Base-by-base conservation (phyloP, 345 rosid genomes). In the Brassica incana region DNA sequence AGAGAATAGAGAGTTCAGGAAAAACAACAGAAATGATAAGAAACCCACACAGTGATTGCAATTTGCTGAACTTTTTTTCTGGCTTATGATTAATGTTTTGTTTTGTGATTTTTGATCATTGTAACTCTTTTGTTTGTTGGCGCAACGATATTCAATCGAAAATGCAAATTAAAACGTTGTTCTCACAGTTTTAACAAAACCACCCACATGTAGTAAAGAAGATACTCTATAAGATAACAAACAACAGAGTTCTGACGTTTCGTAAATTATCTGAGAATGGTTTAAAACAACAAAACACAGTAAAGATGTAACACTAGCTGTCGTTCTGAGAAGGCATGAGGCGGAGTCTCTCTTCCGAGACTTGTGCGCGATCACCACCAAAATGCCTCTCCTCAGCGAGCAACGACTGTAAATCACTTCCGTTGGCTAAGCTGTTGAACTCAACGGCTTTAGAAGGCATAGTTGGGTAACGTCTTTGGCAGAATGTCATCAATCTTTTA, bases 361-460 rank as follows among this genome's bases (percentile, higher is more conserved):
- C 78, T 1, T 11, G 27, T 50, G 81, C 80, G 15, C 84, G 90
- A 67, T 78, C 82, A 74, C 86, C 84, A 3, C 85, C 85, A 6
- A 78, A 77, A 76, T 67, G 32, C 50, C 85, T 80, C 86, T 93
- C 98, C 82, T 95, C 97, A 6, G 96, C 88, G 1, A 95, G 88
- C 71, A 95, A 82, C 6, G 98, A 91, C 81, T 93, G 97, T 64
- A 95, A 77, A 69, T 93, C 98, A 30, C 98, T 95, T 33, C 97
- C 98, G 27, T 95, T 95, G 30, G 98, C 99, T 84, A 95, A 84
- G 88, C 99, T 93, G 81, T 95, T 95, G 85, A 95, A 95, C 85
- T 95, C 99, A 1, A 93, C 93, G 1, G 98, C 99, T 84, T 93
- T 95, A 11, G 99, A 95, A 25, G 98, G 97, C 86, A 89, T 80